Evolutionary conservation across 306 rosid species (phyloP).

Genomic region (Castanospermum australe): DNA sequence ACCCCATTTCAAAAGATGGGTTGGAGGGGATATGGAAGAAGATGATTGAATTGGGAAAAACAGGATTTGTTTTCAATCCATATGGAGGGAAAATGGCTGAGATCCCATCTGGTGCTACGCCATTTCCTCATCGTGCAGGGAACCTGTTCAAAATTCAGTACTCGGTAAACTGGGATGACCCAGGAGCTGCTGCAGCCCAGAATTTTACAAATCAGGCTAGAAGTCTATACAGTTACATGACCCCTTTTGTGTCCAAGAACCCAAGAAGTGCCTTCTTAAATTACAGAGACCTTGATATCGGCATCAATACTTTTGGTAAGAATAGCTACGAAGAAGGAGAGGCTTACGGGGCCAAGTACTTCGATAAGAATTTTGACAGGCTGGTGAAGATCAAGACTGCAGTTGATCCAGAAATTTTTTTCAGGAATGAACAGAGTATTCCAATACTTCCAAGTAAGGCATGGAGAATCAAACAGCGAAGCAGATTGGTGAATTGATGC

Average conservation of each 20-base stretch:
- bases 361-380: constrained; percentile 55
- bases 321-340: constrained; percentile 50
- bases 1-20: constrained; percentile 22
- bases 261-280: constrained; percentile 51
- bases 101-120: constrained; percentile 42
- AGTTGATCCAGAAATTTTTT: constrained; percentile 67
- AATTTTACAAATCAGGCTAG: constrained; percentile 31
- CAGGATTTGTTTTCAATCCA: constrained; percentile 43
- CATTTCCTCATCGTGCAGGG: constrained; percentile 81
- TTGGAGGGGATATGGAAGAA: constrained; percentile 35
- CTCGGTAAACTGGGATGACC: constrained; percentile 58
- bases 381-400: constrained; percentile 59
- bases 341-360: constrained; percentile 65
- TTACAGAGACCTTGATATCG: constrained; percentile 81
- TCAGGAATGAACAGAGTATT: constrained; percentile 81
- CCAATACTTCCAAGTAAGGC: constrained; percentile 29
- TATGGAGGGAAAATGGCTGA: constrained; percentile 49
- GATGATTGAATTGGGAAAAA: constrained; percentile 40
- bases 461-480: background rate
- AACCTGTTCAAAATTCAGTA: constrained; percentile 69
- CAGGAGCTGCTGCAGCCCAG: constrained; percentile 18
- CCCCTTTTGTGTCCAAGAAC: constrained; percentile 69
- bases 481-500: background rate
- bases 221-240: constrained; percentile 54
- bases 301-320: constrained; percentile 36